These are phyloP conservation scores for Atalantia buxifolia DNA, from an alignment of 345 rosid genomes.

Conservation along the genomic window DNA sequence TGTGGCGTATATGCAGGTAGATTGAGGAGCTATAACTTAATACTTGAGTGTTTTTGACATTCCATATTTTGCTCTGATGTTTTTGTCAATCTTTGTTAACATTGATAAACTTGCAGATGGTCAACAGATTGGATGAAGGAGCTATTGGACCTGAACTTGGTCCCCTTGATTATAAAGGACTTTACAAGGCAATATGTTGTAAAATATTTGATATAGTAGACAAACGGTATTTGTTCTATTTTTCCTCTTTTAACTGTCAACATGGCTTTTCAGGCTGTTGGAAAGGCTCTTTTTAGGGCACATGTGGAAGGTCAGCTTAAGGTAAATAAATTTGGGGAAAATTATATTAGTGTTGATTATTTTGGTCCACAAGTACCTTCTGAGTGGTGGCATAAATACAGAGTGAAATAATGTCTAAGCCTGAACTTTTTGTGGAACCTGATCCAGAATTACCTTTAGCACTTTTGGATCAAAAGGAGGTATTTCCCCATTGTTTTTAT, in stretches of 20 bases:
- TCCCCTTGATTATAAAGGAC: constrained; percentile 78
- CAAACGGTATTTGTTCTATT: constrained; percentile 6
- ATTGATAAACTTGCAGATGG: constrained; percentile 63
- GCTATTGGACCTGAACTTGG: constrained; percentile 66
- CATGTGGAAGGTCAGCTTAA: constrained; percentile 97
- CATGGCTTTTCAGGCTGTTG: constrained; percentile 71
- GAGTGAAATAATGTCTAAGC: constrained; percentile 97
- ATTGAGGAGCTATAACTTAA: constrained; percentile 4
- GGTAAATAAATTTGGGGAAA: constrained; percentile 35
- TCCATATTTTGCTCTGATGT: not conserved
- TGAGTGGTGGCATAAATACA: constrained; percentile 31
- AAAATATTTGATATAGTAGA: constrained; percentile 8
- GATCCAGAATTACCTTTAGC: constrained; percentile 94
- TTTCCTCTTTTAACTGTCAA: constrained; percentile 13
- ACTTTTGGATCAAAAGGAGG: constrained; percentile 95
- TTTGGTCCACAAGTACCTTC: constrained; percentile 7
- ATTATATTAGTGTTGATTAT: not conserved
- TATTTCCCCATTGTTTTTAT: constrained; percentile 19
- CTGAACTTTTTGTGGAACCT: constrained; percentile 92
- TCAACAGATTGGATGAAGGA: constrained; percentile 88
- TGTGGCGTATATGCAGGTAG: constrained; percentile 91
- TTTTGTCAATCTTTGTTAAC: constrained; percentile 6
- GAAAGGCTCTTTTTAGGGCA: constrained; percentile 92
- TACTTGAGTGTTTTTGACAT: not conserved
- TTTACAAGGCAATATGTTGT: constrained; percentile 65